phyloP scores from a whole-genome alignment of 805 yeast species.

The Candida qinlingensis region DNA sequence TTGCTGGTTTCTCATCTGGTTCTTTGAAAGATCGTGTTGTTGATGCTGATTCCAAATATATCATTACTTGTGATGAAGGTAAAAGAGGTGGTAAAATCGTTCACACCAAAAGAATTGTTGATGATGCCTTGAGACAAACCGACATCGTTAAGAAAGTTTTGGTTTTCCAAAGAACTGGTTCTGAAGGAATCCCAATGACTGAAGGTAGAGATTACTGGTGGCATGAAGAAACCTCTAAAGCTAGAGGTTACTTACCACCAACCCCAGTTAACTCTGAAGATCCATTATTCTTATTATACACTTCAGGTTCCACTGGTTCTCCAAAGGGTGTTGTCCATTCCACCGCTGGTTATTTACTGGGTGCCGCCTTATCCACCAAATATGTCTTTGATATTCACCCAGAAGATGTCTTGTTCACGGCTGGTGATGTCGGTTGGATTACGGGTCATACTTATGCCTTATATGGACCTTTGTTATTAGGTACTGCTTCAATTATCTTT shows the following conservation, averaged over 20 bases:
- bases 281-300: constrained; percentile 90
- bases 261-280: constrained; percentile 87
- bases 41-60: constrained; percentile 80
- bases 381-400: constrained; percentile 91
- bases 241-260: constrained; percentile 82
- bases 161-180: constrained; percentile 86
- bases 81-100: constrained; percentile 93
- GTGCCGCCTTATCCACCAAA: constrained; percentile 87
- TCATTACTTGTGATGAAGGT: constrained; percentile 93
- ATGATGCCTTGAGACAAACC: constrained; percentile 80
- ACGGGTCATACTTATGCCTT: constrained; percentile 96
- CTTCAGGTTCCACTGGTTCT: constrained; percentile 97
- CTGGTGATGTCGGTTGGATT: constrained; percentile 99
- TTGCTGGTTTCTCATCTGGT: constrained; percentile 95
- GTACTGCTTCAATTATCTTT: constrained; percentile 88
- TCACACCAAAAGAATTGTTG: constrained; percentile 89
- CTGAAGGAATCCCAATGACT: constrained; percentile 62
- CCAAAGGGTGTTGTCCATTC: constrained; percentile 97
- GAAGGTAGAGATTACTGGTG: constrained; percentile 89
- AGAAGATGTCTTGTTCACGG: constrained; percentile 86
- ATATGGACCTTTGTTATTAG: constrained; percentile 86
- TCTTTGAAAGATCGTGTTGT: constrained; percentile 86
- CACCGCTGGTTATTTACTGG: constrained; percentile 91
- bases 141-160: constrained; percentile 73
- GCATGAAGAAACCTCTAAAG: constrained; percentile 83